A percentile compares a stretch with the other conserved stretches of the same genome.
Conservation (phyloP, 768 basidiomycete genomes). For the Leccinum broughii region DNA sequence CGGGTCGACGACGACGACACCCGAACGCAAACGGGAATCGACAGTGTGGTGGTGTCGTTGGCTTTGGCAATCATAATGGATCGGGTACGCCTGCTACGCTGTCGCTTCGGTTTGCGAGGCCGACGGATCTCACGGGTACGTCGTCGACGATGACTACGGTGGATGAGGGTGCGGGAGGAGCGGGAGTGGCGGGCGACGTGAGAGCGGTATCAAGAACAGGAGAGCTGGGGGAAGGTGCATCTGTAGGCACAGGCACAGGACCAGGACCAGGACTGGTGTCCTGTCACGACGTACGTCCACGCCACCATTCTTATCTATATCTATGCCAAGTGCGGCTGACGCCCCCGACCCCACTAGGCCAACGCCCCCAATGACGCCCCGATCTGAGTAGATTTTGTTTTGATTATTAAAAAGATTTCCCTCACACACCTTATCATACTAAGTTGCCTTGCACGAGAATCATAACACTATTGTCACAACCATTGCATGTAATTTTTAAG, state of each 20-base stretch:
- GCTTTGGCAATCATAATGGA: neutral
- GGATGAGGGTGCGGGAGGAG: neutral
- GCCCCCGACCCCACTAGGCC: too few relatives aligned
- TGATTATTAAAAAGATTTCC: too few relatives aligned
- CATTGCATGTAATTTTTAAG: conserved; percentile 9
- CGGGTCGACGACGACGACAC: neutral
- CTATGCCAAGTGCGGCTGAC: neutral
- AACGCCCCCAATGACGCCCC: neutral
- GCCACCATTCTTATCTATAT: neutral
- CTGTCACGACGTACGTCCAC: neutral
- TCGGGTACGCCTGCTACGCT: conserved; percentile 1
- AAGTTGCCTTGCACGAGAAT: too few relatives aligned
- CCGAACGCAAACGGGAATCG: too few relatives aligned
- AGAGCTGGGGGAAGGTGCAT: too few relatives aligned
- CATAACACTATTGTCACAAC: neutral
- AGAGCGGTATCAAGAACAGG: neutral
- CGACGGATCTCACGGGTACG: conserved; percentile 9
- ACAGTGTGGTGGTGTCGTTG: too few relatives aligned
- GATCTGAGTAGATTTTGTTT: neutral
- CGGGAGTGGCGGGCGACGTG: neutral
- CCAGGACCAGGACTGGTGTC: neutral
- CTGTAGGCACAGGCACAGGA: neutral
- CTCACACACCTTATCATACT: neutral
- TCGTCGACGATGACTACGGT: neutral
- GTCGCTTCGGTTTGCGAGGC: conserved; percentile 28